phyloP scores from a whole-genome alignment of 164 flowering plant genomes.

The Liriodendron chinense region DNA sequence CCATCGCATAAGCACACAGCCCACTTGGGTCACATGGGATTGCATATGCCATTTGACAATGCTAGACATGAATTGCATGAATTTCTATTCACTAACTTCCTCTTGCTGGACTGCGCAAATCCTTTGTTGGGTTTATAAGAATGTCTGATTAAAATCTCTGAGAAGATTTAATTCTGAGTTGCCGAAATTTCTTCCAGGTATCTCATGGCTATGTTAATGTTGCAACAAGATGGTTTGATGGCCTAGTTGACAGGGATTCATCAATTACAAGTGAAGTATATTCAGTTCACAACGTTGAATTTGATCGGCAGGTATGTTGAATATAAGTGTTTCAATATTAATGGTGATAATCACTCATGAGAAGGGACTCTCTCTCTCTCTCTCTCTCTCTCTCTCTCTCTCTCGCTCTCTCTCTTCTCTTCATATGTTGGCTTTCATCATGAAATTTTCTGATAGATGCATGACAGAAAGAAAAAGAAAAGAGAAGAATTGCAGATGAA shows the following conservation, averaged over 20 bases:
- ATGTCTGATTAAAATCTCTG: neutral
- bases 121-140: neutral
- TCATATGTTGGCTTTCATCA: neutral
- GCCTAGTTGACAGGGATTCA: constrained; percentile 57
- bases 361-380: neutral
- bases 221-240: constrained; percentile 79
- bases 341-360: neutral
- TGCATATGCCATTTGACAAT: too few relatives aligned
- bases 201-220: constrained; percentile 19
- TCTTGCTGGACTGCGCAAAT: neutral
- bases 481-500: neutral
- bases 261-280: constrained; percentile 79
- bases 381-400: too few relatives aligned
- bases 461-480: too few relatives aligned
- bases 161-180: neutral
- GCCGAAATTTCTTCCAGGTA: constrained; percentile 16
- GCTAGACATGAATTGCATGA: neutral
- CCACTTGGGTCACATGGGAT: too few relatives aligned
- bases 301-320: constrained; percentile 76
- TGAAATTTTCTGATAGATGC: neutral
- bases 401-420: too few relatives aligned
- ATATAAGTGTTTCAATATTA: neutral
- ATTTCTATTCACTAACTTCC: neutral
- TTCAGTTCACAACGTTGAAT: constrained; percentile 64
- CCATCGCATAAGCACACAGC: too few relatives aligned